Conservation (phyloP, 2,329 filamentous ascomycete species). For the Scedosporium aurantiacum region DNA sequence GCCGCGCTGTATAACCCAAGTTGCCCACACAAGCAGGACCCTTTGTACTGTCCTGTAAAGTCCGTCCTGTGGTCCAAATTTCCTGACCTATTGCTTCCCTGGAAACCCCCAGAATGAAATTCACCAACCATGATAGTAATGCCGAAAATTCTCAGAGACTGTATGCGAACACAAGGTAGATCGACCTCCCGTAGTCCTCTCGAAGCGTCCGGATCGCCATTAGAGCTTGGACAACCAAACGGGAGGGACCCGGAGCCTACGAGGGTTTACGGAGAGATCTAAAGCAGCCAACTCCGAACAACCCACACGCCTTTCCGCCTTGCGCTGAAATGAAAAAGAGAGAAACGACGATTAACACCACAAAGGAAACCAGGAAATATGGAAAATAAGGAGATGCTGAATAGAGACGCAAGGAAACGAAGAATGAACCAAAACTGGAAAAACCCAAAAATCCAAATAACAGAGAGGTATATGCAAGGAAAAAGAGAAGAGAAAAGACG, state of each 20-base stretch:
- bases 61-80: constrained; percentile 6
- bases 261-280: background rate
- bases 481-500: background rate
- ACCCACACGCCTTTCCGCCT: background rate
- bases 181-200: background rate
- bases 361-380: background rate
- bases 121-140: constrained; percentile 4
- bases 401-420: background rate
- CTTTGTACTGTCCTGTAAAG: constrained; percentile 4
- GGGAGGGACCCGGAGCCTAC: background rate
- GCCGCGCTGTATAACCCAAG: constrained; percentile 7
- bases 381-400: constrained; percentile 2
- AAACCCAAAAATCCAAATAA: constrained; percentile 6
- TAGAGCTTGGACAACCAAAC: background rate
- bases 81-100: constrained; percentile 3
- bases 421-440: background rate
- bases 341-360: background rate
- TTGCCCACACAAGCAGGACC: constrained; percentile 6
- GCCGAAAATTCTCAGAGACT: constrained; percentile 4
- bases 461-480: constrained; percentile 8
- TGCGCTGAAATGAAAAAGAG: background rate
- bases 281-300: constrained; percentile 5
- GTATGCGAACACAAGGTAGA: constrained; percentile 5
- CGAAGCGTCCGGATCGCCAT: background rate
- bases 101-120: background rate